Evolutionary conservation across 116 monocot species (phyloP), one percentile per base, ranked within the genome.

Genomic region (Iris pallida): DNA sequence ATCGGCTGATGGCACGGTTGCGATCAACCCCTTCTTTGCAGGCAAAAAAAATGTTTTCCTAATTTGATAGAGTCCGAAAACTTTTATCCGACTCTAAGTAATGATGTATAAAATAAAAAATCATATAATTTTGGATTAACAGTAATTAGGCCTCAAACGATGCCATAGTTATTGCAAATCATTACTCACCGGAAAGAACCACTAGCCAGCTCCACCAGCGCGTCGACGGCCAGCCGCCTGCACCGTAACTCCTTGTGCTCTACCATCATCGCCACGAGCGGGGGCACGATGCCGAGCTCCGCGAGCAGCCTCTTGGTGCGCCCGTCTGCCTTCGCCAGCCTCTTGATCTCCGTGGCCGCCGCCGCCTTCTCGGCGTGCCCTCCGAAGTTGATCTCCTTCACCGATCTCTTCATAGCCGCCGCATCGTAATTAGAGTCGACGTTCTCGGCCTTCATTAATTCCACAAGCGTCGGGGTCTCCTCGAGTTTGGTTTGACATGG

Each of bases 341-440:
- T 73, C 79, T 63, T 76, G 42, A 93, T 82, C 71, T 86, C 83
- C 41, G 55, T 65, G 45, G 76, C 86, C 14, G 82, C 89, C 18
- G 10, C 70, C 61, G 17, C 56, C 79, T 78, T 83, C 82, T 93
- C 82, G 18, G 75, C 77, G 53, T 30, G 49, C 20, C 59, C 71
- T 6, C 85, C 85, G 19, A 91, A 91, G 58, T 73, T 82, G 11
- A 91, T 75, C 80, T 65, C 79, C 78, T 85, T 91, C 73, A 87
- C 91, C 6, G 82, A 30, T 70, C 64, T 87, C 67, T 71, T 74
- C 61, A 81, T 68, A 14, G 42, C 11, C 47, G 45, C 43, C 19
- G 6, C 62, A 4, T 59, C 80, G 10, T 40, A 67, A 45, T 60
- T 67, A 15, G 9, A 67, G 6, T 9, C 4, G 30, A 18, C 56